A percentile compares a stretch with the other conserved stretches of the same genome.
Evolutionary conservation across 768 basidiomycete genomes (phyloP).

Genomic region (Russula earlei): DNA sequence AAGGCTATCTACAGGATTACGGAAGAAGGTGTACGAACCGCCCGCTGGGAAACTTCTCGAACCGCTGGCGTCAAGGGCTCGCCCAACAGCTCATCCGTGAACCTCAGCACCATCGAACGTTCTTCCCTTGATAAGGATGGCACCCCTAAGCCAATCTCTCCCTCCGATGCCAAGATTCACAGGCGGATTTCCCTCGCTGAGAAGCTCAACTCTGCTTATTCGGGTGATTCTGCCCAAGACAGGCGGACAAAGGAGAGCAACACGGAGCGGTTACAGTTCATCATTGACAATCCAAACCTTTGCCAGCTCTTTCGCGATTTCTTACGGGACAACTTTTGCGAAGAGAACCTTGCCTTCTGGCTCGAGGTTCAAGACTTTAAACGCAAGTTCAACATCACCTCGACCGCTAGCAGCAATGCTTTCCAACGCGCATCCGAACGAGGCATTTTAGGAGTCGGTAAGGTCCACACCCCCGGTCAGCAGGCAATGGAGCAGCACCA

Average conservation of each 20-base stretch:
- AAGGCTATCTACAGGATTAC: slow-evolving; percentile 94
- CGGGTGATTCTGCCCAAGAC: slow-evolving; percentile 36
- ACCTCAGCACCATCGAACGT: slow-evolving; percentile 38
- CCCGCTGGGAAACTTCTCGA: slow-evolving; percentile 61
- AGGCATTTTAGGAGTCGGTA: slow-evolving; percentile 26
- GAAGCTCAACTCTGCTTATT: slow-evolving; percentile 50
- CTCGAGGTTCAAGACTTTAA: slow-evolving; percentile 96
- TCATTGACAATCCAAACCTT: slow-evolving; percentile 85
- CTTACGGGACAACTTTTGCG: slow-evolving; percentile 89
- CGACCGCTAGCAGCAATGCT: slow-evolving; percentile 39
- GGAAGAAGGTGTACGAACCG: slow-evolving; percentile 78
- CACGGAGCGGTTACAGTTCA: slow-evolving; percentile 81
- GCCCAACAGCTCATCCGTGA: slow-evolving; percentile 56
- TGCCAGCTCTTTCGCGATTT: slow-evolving; percentile 92
- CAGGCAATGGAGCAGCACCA: slow-evolving; percentile 96
- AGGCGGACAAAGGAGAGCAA: slow-evolving; percentile 77
- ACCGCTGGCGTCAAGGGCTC: slow-evolving; percentile 40
- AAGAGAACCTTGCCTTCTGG: slow-evolving; percentile 98
- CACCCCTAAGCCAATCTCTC: slow-evolving; percentile 24
- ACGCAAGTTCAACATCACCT: slow-evolving; percentile 90
- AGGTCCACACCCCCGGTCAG: slow-evolving; percentile 54
- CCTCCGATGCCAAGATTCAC: slow-evolving; percentile 58
- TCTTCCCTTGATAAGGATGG: slow-evolving; percentile 50
- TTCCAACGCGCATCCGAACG: slow-evolving; percentile 36
- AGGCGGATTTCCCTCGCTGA: slow-evolving; percentile 71